Conservation (phyloP, 208 protist genomes). For the Crithidia fasciculata region DNA sequence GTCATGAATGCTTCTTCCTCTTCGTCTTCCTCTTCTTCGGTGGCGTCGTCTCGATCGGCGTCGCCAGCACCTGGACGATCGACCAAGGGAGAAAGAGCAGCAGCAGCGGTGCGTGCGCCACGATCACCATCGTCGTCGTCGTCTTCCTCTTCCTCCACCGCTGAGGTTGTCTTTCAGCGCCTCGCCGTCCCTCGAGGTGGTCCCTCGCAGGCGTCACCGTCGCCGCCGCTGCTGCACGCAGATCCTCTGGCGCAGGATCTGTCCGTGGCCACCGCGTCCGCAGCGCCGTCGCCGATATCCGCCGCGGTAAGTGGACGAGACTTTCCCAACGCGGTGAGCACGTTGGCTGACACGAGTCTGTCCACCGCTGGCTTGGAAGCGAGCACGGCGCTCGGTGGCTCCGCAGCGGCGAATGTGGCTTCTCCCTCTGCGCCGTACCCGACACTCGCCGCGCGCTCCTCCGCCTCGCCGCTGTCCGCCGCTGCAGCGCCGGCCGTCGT, state of each 20-base stretch:
- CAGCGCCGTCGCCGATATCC: neutral
- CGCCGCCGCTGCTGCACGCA: neutral
- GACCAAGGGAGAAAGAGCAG: too few relatives aligned
- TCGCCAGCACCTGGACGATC: neutral
- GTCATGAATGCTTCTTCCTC: neutral
- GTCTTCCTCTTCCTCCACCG: conserved; percentile 17
- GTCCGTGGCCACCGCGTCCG: neutral
- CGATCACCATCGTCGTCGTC: conserved; percentile 5
- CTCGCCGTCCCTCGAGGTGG: neutral
- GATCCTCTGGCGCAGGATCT: neutral
- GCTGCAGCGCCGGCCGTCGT: neutral
- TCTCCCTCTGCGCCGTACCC: too few relatives aligned
- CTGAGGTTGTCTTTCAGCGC: conserved; percentile 15
- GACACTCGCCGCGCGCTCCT: neutral
- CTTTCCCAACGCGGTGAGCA: conserved; percentile 14
- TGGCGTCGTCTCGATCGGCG: neutral
- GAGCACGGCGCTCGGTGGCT: neutral
- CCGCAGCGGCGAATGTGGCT: too few relatives aligned
- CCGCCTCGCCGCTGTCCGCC: neutral
- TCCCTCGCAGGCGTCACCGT: neutral
- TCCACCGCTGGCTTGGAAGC: neutral
- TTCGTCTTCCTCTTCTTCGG: conserved; percentile 5
- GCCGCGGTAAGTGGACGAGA: neutral
- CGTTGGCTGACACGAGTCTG: conserved; percentile 13
- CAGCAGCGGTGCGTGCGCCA: neutral